Conservation (phyloP, 1,284 basidiomycete species). For the Rhodofomes roseus region DNA sequence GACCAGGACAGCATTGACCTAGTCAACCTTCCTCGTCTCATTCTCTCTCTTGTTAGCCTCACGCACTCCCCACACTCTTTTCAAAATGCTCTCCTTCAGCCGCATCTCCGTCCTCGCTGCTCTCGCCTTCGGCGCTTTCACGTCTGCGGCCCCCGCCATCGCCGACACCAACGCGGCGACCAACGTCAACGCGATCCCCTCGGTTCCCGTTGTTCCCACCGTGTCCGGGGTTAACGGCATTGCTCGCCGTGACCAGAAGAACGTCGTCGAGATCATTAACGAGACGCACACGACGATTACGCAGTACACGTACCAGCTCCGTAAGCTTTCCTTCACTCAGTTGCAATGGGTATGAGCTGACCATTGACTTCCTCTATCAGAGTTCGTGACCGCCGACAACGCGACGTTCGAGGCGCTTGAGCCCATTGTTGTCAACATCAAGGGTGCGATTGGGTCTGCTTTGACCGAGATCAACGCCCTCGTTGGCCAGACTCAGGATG, state of each 20-base stretch:
- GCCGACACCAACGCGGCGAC: conserved; percentile 4
- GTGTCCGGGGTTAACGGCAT: conserved; percentile 10
- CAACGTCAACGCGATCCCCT: too few relatives aligned
- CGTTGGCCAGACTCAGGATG: conserved; percentile 24
- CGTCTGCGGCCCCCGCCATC: conserved; percentile 15
- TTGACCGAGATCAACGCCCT: conserved; percentile 32
- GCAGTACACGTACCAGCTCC: conserved; percentile 24
- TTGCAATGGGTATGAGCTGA: too few relatives aligned
- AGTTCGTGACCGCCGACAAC: conserved; percentile 26
- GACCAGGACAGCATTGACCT: conserved; percentile 13
- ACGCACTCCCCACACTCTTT: conserved; percentile 34
- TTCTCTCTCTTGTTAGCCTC: conserved; percentile 7
- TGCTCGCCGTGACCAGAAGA: conserved; percentile 12
- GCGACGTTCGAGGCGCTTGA: conserved; percentile 27
- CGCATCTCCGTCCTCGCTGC: conserved; percentile 35
- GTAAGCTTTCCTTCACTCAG: conserved; percentile 26
- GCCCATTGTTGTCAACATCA: conserved; percentile 28
- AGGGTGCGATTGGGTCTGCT: conserved; percentile 27
- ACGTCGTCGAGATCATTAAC: conserved; percentile 25
- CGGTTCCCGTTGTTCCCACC: conserved; percentile 5
- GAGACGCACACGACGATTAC: conserved; percentile 20
- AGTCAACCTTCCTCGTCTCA: conserved; percentile 12
- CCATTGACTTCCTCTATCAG: conserved; percentile 19
- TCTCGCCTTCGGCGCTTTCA: conserved; percentile 32
- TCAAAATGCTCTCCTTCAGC: conserved; percentile 45